Conservation (phyloP, 2,329 filamentous ascomycete species). For the Penicillium thymicola region DNA sequence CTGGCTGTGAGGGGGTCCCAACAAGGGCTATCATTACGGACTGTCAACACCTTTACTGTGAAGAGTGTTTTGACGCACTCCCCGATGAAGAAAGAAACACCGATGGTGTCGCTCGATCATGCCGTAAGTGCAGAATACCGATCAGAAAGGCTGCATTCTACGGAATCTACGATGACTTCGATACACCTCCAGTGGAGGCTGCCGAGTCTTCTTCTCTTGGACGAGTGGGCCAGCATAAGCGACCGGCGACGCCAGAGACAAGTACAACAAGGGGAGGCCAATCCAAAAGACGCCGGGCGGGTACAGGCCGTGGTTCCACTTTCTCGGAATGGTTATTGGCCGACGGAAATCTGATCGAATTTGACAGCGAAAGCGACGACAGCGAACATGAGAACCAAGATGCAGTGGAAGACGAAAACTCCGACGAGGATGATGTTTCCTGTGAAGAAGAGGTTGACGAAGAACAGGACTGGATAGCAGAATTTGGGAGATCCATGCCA, state of each 20-base stretch:
- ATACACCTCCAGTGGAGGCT: background rate
- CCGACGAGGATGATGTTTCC: background rate
- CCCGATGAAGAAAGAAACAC: background rate
- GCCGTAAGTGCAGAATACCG: accelerated
- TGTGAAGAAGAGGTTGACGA: background rate
- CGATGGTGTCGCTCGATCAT: background rate
- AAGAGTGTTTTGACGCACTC: background rate
- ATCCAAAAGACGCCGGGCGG: background rate
- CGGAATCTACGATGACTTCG: background rate
- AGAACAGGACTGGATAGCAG: background rate
- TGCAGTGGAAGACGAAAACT: too few species aligned
- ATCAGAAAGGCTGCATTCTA: background rate
- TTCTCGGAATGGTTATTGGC: background rate
- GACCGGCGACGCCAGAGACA: background rate
- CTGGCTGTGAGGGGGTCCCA: background rate
- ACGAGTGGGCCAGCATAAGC: background rate
- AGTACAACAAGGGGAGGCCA: too few species aligned
- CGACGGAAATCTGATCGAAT: background rate
- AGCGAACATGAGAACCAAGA: background rate
- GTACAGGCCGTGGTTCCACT: accelerated
- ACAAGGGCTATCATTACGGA: background rate
- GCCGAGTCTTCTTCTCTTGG: background rate
- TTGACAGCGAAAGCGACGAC: background rate
- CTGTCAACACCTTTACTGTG: background rate
- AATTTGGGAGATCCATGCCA: background rate